Evolutionary conservation across 805 yeast genomes (phyloP), one percentile per base, ranked within the genome.

Genomic region (Ogataea nonfermentans): DNA sequence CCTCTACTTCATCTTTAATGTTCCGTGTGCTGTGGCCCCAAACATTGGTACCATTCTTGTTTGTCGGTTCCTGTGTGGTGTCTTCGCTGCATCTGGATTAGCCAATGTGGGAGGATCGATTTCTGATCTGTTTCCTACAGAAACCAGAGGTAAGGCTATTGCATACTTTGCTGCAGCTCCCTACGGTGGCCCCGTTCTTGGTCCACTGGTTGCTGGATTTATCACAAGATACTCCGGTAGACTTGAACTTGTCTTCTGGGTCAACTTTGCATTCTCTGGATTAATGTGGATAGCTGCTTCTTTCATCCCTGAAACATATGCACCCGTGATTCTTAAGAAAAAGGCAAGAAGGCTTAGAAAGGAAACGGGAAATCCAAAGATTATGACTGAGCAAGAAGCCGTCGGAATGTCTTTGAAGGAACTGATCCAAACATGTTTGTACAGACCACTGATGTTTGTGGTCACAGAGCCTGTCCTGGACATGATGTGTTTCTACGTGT

Each of bases 321-420:
- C 93, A 3, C 95, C 96, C 7, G 87, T 80, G 7, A 79, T 88
- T 39, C 66, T 85, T 45, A 81, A 79, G 54, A 71, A 57, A 36
- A 76, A 81, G 59, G 95, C 95, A 15, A 64, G 62, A 42, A 71
- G 64, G 53, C 56, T 85, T 47, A 77, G 95, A 71, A 76, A 78
- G 58, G 84, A 84, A 62, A 83, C 95, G 9, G 95, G 95, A 34
- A 82, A 88, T 57, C 70, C 71, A 44, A 81, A 82, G 59, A 86
- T 89, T 49, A 87, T 88, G 87, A 86, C 97, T 15, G 95, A 86
- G 64, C 95, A 86, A 60, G 97, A 90, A 63, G 93, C 91, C 22
- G 79, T 77, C 57, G 87, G 87, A 34, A 61, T 88, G 60, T 65
- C 84, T 2, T 59, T 85, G 33, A 68, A 66, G 24, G 95, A 90